Conservation (phyloP, 2,329 filamentous ascomycete species). For the Aureobasidium subglaciale region DNA sequence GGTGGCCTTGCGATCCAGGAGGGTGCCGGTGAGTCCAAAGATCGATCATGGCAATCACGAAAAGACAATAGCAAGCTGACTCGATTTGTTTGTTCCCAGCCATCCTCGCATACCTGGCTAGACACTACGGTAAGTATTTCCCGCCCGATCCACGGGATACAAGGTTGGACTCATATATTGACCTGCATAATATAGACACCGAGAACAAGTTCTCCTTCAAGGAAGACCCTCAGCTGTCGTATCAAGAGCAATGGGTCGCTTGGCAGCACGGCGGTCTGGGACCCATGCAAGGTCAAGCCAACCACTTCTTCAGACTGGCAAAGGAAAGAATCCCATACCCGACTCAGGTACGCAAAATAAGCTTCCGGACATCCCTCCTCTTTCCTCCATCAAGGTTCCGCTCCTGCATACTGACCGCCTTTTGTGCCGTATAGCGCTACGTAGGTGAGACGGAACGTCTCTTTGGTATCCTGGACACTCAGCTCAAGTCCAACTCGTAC, state of each 20-base stretch:
- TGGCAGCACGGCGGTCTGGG: conserved; percentile 47
- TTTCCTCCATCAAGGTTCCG: background rate
- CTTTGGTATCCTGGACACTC: conserved; percentile 38
- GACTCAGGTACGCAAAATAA: conserved; percentile 22
- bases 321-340: conserved; percentile 39
- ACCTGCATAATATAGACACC: conserved; percentile 23
- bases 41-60: background rate
- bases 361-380: background rate
- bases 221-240: conserved; percentile 40
- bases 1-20: conserved; percentile 47
- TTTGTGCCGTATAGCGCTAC: conserved; percentile 32
- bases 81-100: conserved; percentile 22
- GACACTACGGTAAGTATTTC: conserved; percentile 33
- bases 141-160: background rate
- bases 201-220: conserved; percentile 41
- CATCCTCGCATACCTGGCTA: conserved; percentile 38
- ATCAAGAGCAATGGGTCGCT: conserved; percentile 51
- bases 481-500: conserved; percentile 35
- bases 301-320: conserved; percentile 34
- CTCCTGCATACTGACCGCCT: background rate
- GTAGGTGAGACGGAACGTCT: conserved; percentile 42
- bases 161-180: background rate
- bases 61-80: background rate
- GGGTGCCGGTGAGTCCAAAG: conserved; percentile 28
- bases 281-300: conserved; percentile 34